Percentiles rank a stretch among this genome's conserved stretches.
These are phyloP conservation scores for Acanthamoeba culbertsoni DNA, from an alignment of 208 protist genomes.

Conservation along the genomic window DNA sequence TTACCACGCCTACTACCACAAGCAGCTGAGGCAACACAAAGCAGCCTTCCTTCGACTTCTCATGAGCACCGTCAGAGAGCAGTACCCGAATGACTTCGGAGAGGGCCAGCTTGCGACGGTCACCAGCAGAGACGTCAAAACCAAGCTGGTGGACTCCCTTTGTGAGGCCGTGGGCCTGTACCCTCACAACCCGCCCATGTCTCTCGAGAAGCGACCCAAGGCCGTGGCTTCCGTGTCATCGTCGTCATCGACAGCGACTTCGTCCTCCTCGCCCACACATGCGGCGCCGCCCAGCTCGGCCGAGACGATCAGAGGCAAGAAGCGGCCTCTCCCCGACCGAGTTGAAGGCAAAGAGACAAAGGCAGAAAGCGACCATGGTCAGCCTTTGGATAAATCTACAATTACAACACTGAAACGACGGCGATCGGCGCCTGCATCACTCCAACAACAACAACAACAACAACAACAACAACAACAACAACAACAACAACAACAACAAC, in stretches of 20 bases:
- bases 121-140: neutral
- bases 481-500: neutral
- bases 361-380: neutral
- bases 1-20: neutral
- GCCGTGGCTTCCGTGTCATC: neutral
- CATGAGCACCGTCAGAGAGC: neutral
- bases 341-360: neutral
- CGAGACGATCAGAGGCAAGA: neutral
- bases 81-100: neutral
- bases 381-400: neutral
- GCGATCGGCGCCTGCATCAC: neutral
- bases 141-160: neutral
- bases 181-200: neutral
- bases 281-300: neutral
- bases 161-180: neutral
- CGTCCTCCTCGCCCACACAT: neutral
- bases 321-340: neutral
- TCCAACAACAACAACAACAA: no score
- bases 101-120: neutral
- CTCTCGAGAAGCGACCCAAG: neutral
- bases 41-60: neutral
- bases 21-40: neutral
- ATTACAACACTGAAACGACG: neutral
- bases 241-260: neutral
- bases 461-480: neutral